phyloP scores from a whole-genome alignment of 495 filamentous ascomycete genomes.

The Xylaria curta region DNA sequence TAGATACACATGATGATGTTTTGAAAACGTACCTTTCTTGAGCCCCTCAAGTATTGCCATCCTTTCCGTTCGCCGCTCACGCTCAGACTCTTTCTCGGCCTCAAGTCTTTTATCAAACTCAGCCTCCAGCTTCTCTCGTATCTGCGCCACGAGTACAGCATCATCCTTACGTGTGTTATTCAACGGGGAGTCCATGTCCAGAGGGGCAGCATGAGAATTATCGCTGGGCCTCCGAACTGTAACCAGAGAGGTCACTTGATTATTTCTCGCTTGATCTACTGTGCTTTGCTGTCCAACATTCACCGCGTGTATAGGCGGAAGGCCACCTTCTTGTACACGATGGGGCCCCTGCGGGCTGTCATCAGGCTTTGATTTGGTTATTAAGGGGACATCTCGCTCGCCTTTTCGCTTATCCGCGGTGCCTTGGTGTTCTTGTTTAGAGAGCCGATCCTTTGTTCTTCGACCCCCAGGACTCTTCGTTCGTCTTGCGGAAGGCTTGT shows the following conservation, averaged over 20 bases:
- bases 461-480: neutral
- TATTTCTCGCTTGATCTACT: neutral
- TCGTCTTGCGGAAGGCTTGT: neutral
- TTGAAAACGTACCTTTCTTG: conserved; percentile 17
- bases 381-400: neutral
- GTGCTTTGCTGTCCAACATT: neutral
- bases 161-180: neutral
- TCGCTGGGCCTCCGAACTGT: neutral
- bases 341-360: neutral
- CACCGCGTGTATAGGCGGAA: neutral
- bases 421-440: neutral
- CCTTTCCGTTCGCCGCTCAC: conserved; percentile 12
- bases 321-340: neutral
- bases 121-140: conserved; percentile 9
- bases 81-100: conserved; percentile 10
- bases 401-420: neutral
- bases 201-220: neutral
- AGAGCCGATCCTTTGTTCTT: neutral
- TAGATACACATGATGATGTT: neutral
- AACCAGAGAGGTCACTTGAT: neutral
- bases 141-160: neutral
- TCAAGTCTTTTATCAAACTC: conserved; percentile 18
- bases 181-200: neutral
- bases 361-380: neutral
- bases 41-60: conserved; percentile 16